A percentile compares a stretch with the other conserved stretches of the same genome.
Evolutionary conservation across 768 basidiomycete species (phyloP).

Genomic region (Tulasnella sp.): DNA sequence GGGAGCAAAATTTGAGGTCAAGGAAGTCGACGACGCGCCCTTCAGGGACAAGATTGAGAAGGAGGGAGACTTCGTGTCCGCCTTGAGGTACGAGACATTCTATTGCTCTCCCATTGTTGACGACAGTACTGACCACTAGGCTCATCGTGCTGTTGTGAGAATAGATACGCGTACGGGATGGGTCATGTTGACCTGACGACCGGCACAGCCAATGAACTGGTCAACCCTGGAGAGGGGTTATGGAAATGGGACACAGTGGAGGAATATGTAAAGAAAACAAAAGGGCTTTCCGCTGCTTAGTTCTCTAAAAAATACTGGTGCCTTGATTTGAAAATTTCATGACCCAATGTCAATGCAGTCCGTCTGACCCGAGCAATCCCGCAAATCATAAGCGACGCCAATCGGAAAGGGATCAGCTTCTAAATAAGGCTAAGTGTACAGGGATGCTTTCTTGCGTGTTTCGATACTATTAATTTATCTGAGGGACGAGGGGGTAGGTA

Average conservation of each 20-base stretch:
- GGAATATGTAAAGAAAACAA: neutral
- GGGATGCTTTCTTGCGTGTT: neutral
- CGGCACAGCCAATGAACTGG: neutral
- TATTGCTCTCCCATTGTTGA: neutral
- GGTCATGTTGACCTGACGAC: neutral
- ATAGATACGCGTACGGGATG: neutral
- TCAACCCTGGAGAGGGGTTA: neutral
- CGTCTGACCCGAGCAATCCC: neutral
- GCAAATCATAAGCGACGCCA: neutral
- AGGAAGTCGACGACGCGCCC: neutral
- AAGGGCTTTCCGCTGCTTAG: neutral
- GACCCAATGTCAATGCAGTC: neutral
- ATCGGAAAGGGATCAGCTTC: too few species aligned
- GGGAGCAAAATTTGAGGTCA: neutral
- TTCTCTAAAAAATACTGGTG: neutral
- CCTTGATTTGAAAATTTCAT: neutral
- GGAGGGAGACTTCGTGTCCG: neutral
- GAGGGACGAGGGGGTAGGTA: neutral
- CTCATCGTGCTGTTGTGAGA: neutral
- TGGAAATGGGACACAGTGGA: conserved; percentile 18
- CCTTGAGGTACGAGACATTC: neutral
- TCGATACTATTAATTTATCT: neutral
- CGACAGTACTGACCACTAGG: neutral
- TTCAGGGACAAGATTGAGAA: neutral
- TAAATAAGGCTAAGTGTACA: neutral